phyloP scores from a whole-genome alignment of 2,329 filamentous ascomycete genomes.

The Aspergillus cejpii region DNA sequence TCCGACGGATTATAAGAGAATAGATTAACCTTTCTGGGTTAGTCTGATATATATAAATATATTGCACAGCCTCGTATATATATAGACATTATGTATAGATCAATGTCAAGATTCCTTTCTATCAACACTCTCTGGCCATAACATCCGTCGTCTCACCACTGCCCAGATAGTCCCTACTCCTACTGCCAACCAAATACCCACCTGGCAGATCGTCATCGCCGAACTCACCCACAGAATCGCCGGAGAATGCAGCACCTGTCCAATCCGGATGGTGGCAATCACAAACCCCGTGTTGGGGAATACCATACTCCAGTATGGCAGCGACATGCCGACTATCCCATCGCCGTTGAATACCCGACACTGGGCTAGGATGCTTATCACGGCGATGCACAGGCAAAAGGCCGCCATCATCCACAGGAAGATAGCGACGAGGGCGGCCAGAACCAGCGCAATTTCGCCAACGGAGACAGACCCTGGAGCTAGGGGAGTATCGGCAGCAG shows the following conservation, averaged over 20 bases:
- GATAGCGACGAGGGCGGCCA: constrained; percentile 39
- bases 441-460: constrained; percentile 35
- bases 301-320: constrained; percentile 24
- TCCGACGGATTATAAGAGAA: neutral
- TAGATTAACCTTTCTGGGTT: too few species aligned
- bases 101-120: too few species aligned
- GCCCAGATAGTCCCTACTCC: neutral
- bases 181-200: constrained; percentile 4
- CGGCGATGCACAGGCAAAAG: constrained; percentile 47
- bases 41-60: too few species aligned
- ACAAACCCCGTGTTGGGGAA: constrained; percentile 41
- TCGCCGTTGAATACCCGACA: neutral
- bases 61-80: too few species aligned
- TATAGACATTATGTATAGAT: too few species aligned
- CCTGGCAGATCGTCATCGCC: constrained; percentile 9
- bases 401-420: constrained; percentile 47
- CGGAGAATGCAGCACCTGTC: constrained; percentile 31
- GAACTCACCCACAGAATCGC: constrained; percentile 22
- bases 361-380: constrained; percentile 29
- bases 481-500: neutral
- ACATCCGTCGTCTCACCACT: neutral
- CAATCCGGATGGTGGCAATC: constrained; percentile 40
- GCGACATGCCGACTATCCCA: constrained; percentile 5
- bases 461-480: constrained; percentile 23
- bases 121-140: neutral